phyloP scores from a whole-genome alignment of 2,329 filamentous ascomycete genomes.

The Venturia effusa region DNA sequence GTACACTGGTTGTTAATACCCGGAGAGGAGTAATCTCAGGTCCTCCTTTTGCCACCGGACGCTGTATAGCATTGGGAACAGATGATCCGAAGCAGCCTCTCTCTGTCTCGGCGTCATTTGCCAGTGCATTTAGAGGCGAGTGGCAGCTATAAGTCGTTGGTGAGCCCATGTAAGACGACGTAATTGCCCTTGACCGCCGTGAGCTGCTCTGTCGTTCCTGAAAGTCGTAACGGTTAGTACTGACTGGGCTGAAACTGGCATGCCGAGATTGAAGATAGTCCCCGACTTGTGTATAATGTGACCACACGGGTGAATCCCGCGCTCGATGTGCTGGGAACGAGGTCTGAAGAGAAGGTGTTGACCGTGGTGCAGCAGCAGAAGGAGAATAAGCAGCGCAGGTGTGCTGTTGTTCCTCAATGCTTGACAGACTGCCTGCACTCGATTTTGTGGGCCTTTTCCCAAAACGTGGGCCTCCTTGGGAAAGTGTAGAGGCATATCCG shows the following conservation, averaged over 20 bases:
- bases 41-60: not conserved
- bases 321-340: not conserved
- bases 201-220: not conserved
- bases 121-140: not conserved
- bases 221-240: not conserved
- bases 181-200: not conserved
- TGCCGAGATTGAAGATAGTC: not conserved
- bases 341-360: not conserved
- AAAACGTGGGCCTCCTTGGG: not conserved
- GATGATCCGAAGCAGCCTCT: conserved; percentile 1
- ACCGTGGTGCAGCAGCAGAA: not conserved
- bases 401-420: conserved; percentile 1
- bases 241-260: conserved; percentile 1
- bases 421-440: not conserved
- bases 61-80: not conserved
- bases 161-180: conserved; percentile 3
- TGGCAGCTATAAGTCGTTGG: conserved; percentile 4
- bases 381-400: not conserved
- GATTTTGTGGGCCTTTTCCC: not conserved
- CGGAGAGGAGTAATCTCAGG: not conserved
- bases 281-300: not conserved
- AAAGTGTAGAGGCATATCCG: not conserved
- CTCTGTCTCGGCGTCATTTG: not conserved
- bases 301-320: not conserved
- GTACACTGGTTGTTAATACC: not conserved